Base-by-base conservation (phyloP, 257 asterid species). In the Nicotiana otophora region DNA sequence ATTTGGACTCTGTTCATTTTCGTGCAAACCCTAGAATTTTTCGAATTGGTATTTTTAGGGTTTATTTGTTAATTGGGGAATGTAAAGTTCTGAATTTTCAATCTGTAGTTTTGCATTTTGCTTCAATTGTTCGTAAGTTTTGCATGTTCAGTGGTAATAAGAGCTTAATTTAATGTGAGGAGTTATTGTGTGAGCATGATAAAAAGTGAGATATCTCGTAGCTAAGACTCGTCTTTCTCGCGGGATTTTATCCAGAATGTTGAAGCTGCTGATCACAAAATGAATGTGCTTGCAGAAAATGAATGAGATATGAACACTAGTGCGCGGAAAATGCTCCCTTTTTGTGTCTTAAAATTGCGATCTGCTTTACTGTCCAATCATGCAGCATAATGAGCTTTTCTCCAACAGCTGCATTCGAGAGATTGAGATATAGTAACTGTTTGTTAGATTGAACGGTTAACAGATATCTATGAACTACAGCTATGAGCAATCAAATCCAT, bases 91-190 rank as follows among this genome's bases (percentile, higher is more conserved):
- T 57, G 85, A 60, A 63, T 80, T 81, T 28, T 58, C 31, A 46
- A 83, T 70, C 78, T 82, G 46, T 66, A 81, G 82, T 79, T 53
- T 77, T 84, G 91, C 93, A 88, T 91, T 88, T 85, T 86, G 88
- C 81, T 87, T 87, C 86, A 83, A 85, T 86, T 88, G 89, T 84
- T 46, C 54, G 14, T 46, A 11, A 36, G 70, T 83, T 81, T 42
- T 58, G 82, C 62, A 46, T 66, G 66, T 87, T 74, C 84, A 36
- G 89, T 60, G 81, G 23, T 66, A 63, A 83, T 69, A 61, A 42
- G 86, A 81, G 58, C 82, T 48, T 54, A 82, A 12, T 68, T 84
- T 19, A 30, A 48, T 78, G 77, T 48, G 64, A 19, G 26, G 76
- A 72, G 80, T 81, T 53, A 78, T 26, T 51, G 75, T 60, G 66